These are phyloP conservation scores for Penicillium expansum DNA, from an alignment of 2,329 filamentous ascomycete genomes.

Conservation along the genomic window DNA sequence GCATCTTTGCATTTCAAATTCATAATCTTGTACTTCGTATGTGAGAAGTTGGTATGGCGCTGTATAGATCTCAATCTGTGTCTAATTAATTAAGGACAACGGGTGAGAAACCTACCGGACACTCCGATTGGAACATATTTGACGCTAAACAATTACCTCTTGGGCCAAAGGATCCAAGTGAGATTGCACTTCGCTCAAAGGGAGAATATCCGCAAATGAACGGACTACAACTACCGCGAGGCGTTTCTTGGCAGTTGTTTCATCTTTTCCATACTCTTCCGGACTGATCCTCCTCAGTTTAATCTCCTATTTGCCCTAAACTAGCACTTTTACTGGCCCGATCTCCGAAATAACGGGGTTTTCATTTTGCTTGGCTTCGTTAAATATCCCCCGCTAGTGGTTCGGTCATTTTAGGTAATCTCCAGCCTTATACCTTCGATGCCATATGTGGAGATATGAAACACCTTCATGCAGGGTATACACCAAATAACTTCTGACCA, in stretches of 20 bases:
- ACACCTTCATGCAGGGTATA: background rate
- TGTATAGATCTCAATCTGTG: background rate
- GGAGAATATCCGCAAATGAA: constrained; percentile 3
- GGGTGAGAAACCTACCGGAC: background rate
- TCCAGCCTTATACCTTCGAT: background rate
- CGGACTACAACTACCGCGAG: constrained; percentile 6
- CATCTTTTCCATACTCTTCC: background rate
- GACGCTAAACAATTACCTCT: background rate
- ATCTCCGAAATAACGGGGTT: background rate
- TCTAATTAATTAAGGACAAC: background rate
- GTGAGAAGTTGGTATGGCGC: background rate
- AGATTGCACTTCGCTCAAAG: background rate
- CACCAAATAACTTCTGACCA: background rate
- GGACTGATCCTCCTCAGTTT: background rate
- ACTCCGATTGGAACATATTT: background rate
- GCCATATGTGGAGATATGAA: background rate
- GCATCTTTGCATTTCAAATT: background rate
- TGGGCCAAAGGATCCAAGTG: background rate
- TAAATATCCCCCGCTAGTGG: constrained; percentile 1
- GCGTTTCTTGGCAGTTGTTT: constrained; percentile 9
- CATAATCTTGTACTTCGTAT: background rate
- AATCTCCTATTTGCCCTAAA: background rate
- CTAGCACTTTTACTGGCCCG: background rate
- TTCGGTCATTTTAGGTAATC: background rate
- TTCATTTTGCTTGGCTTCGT: constrained; percentile 1